A percentile compares a stretch with the other conserved stretches of the same genome.
These are phyloP conservation scores for Catharanthus roseus DNA, from an alignment of 257 asterid genomes.

Conservation along the genomic window DNA sequence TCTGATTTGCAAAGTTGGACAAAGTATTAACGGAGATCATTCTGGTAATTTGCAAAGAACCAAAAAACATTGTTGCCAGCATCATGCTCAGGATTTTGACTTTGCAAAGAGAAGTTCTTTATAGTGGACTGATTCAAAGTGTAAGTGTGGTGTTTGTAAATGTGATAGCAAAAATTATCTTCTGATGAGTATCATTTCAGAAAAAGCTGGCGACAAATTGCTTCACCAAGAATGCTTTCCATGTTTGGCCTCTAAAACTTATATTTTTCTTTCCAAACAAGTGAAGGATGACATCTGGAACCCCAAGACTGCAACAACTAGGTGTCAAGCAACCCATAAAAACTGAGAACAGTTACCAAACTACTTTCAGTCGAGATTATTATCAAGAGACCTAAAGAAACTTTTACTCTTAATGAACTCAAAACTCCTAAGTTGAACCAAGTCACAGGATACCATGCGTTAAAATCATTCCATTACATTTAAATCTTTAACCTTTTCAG, in stretches of 20 bases:
- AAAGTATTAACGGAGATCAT: not conserved
- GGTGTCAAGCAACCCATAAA: not conserved
- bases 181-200: not conserved
- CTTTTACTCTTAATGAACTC: not conserved
- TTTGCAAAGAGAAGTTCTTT: no score
- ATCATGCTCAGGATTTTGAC: not conserved
- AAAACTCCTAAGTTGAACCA: not conserved
- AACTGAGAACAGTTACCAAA: not conserved
- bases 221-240: not conserved
- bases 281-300: not conserved
- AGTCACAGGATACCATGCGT: not conserved
- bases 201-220: not conserved
- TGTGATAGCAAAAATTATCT: not conserved
- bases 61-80: not conserved
- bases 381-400: not conserved
- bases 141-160: not conserved
- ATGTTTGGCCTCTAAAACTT: not conserved
- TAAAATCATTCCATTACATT: not conserved
- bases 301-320: not conserved
- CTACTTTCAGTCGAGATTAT: not conserved
- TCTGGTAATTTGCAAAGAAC: not conserved
- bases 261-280: not conserved
- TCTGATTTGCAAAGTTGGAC: not conserved
- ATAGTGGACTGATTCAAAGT: not conserved
- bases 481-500: not conserved